phyloP scores from a whole-genome alignment of 495 filamentous ascomycete species.

The Cenococcum geophilum region DNA sequence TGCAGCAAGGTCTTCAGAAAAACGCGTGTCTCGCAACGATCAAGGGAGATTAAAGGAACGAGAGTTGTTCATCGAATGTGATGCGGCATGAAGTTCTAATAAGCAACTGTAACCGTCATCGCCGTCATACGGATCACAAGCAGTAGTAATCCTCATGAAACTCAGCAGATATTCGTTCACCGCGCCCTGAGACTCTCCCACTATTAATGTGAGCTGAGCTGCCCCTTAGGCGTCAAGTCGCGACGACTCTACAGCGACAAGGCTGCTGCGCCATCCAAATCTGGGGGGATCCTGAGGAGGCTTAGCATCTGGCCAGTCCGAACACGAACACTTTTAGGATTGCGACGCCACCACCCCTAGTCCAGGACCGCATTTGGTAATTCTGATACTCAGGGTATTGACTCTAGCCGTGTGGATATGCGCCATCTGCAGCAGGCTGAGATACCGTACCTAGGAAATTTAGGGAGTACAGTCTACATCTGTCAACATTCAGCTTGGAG shows the following conservation, averaged over 20 bases:
- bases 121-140: not conserved
- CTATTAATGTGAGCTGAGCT: slow-evolving; percentile 4
- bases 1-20: no score
- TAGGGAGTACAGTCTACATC: not conserved
- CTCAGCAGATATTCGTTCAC: not conserved
- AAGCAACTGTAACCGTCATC: not conserved
- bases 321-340: slow-evolving; percentile 8
- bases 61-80: not conserved
- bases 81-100: not conserved
- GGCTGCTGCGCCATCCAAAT: slow-evolving; percentile 3
- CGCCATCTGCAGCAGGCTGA: not conserved
- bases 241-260: not conserved
- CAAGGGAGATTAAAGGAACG: not conserved
- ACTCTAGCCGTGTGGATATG: not conserved
- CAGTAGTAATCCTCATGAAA: not conserved
- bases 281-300: slow-evolving; percentile 3
- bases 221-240: slow-evolving; percentile 1
- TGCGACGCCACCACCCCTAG: slow-evolving; percentile 8
- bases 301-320: slow-evolving; percentile 4
- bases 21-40: no score
- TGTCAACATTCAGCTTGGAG: not conserved
- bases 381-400: not conserved
- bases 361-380: slow-evolving; percentile 5
- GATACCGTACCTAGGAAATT: not conserved
- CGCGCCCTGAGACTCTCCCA: not conserved